Evolutionary conservation across 441 rosid genomes (phyloP).

Genomic region (Lagerstroemia fauriei): DNA sequence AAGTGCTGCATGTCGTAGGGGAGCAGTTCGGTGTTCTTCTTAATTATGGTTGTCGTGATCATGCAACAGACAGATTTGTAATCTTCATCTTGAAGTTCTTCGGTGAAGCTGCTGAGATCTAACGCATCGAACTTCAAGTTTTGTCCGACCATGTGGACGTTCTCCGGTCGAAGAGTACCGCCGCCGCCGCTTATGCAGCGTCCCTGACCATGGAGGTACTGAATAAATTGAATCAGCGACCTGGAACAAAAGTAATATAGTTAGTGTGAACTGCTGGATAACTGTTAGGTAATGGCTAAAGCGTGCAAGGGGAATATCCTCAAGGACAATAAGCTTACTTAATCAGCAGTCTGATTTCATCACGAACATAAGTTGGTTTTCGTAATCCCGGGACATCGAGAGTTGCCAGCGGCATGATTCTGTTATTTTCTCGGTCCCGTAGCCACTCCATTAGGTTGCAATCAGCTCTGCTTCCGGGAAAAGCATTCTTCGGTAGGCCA

Average conservation of each 20-base stretch:
- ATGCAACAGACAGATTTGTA: background rate
- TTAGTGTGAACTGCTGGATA: background rate
- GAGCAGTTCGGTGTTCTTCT: background rate
- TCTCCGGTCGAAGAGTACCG: background rate
- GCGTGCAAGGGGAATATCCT: too few species aligned
- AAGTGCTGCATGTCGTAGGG: background rate
- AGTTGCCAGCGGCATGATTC: background rate
- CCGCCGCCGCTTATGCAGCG: background rate
- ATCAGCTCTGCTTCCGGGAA: background rate
- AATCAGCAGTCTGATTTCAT: background rate
- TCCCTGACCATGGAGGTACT: background rate
- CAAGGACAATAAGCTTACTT: background rate
- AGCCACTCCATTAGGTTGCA: background rate
- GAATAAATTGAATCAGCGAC: slow-evolving; percentile 1
- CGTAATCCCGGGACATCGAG: background rate
- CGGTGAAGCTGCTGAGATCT: background rate
- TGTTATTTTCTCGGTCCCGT: background rate
- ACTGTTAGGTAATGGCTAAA: too few species aligned
- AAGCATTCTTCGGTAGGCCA: background rate
- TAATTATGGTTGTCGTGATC: background rate
- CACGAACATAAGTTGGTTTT: background rate
- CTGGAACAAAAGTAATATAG: background rate
- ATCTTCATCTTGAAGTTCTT: background rate
- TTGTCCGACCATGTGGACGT: background rate
- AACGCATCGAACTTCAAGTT: background rate